phyloP scores from a whole-genome alignment of 768 basidiomycete genomes.

The Mycena metata region DNA sequence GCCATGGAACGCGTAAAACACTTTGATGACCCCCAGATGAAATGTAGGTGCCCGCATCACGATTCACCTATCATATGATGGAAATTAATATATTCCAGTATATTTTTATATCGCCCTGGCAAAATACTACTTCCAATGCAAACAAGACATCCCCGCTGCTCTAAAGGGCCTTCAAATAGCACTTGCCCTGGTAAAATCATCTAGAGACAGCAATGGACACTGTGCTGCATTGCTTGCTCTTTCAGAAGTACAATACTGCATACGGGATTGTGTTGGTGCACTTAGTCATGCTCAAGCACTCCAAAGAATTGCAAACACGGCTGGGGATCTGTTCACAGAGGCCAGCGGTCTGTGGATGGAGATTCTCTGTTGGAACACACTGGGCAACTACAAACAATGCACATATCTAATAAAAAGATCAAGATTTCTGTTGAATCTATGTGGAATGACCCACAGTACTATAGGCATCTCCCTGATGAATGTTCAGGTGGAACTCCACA shows the following conservation, averaged over 20 bases:
- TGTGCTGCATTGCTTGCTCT: not conserved
- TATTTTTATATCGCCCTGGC: not conserved
- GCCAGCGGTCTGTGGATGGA: not conserved
- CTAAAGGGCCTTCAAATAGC: not conserved
- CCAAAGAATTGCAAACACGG: not conserved
- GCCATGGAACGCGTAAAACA: not conserved
- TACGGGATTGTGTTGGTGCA: not conserved
- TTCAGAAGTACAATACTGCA: not conserved
- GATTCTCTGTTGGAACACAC: not conserved
- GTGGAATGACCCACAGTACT: not conserved
- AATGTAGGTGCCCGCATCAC: no score
- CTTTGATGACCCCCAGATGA: not conserved
- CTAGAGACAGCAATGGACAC: not conserved
- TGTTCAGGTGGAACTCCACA: not conserved
- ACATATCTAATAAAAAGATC: not conserved
- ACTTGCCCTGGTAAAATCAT: not conserved
- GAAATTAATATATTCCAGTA: not conserved
- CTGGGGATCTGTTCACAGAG: not conserved
- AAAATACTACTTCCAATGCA: not conserved
- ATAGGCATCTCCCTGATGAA: not conserved
- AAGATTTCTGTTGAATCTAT: not conserved
- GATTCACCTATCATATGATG: not conserved
- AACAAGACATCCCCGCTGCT: not conserved
- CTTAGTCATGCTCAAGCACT: not conserved
- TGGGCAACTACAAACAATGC: not conserved